Evolutionary conservation across 2,329 filamentous ascomycete genomes (phyloP), one percentile per base, ranked within the genome.

Genomic region (Xylaria sp.): DNA sequence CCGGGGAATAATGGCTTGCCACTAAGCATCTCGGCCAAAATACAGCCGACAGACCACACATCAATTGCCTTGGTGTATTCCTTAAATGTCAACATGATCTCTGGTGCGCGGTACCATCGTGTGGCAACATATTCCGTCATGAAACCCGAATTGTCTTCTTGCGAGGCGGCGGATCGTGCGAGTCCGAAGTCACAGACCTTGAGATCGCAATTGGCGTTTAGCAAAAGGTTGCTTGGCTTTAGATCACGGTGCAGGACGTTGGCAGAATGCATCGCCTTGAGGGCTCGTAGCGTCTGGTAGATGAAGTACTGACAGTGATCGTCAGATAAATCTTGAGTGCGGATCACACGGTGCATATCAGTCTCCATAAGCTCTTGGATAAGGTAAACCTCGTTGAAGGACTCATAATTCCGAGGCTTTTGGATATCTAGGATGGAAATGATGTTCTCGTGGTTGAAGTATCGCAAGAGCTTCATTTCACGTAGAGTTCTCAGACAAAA

Each of bases 71-170:
- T 99, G 75, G 96, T 99, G 84, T 99, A 99, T 82, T 99, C 96
- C 84, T 99, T 98, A 86, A 98, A 99, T 13, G 96, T 99, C 83
- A 99, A 91, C 96, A 99, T 99, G 80, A 99, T 99, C 80, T 99
- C 96, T 3, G 96, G 96, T 5, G 96, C 96, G 81, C 96, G 94
- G 82, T 99, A 99, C 96, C 96, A 99, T 76, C 96, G 91, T 53
- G 96, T 99, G 58, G 96, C 96, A 64, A 99, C 96, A 79, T 99
- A 99, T 96, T 99, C 96, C 17, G 96, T 99, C 96, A 99, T 99
- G 88, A 99, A 99, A 25, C 96, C 96, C n/a, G 95, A 97, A 83
- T 99, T 99, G 81, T 99, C 96, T 78, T 99, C 96, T 73, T 96
- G 96, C 10, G 95, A 97, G 9, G 96, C 96, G 13, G 96, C 96